Conservation (phyloP, 192 early-diverging fungal genomes). For the Coemansia sp. region DNA sequence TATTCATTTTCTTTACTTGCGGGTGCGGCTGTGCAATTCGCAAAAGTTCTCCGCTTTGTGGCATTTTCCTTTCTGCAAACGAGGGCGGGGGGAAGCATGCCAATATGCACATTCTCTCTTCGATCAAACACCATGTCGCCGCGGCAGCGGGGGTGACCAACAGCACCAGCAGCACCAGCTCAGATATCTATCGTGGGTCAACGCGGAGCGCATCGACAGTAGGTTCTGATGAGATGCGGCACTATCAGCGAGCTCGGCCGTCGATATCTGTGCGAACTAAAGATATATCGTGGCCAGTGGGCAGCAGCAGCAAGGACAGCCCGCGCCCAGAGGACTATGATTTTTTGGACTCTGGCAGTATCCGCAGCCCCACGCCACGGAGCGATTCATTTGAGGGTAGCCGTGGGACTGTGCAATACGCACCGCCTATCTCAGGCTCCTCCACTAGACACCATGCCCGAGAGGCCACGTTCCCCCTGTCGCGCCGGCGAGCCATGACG, state of each 20-base stretch:
- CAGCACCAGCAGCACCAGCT: background rate
- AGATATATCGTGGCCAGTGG: slow-evolving; percentile 51
- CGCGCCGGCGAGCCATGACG: slow-evolving; percentile 27
- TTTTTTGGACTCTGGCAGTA: slow-evolving; percentile 30
- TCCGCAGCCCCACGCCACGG: slow-evolving; percentile 10
- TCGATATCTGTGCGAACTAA: slow-evolving; percentile 45
- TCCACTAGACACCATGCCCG: background rate
- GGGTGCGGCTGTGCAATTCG: background rate
- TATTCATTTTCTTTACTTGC: background rate
- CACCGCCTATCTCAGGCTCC: background rate
- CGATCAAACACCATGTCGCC: slow-evolving; percentile 37
- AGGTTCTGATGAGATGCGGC: background rate
- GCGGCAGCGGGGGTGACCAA: slow-evolving; percentile 17
- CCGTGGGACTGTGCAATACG: background rate
- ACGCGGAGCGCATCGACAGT: slow-evolving; percentile 8
- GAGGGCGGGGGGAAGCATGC: background rate
- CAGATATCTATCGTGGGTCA: background rate
- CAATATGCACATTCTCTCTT: slow-evolving; percentile 31
- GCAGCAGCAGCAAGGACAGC: slow-evolving; percentile 37
- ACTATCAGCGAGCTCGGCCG: slow-evolving; percentile 20
- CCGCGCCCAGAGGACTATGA: slow-evolving; percentile 34
- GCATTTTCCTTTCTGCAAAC: slow-evolving; percentile 7
- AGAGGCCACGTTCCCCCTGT: slow-evolving; percentile 21
- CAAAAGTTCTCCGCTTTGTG: background rate
- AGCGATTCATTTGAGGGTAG: slow-evolving; percentile 1